Conservation (phyloP, 2,329 filamentous ascomycete species). For the Corinectria fuckeliana region DNA sequence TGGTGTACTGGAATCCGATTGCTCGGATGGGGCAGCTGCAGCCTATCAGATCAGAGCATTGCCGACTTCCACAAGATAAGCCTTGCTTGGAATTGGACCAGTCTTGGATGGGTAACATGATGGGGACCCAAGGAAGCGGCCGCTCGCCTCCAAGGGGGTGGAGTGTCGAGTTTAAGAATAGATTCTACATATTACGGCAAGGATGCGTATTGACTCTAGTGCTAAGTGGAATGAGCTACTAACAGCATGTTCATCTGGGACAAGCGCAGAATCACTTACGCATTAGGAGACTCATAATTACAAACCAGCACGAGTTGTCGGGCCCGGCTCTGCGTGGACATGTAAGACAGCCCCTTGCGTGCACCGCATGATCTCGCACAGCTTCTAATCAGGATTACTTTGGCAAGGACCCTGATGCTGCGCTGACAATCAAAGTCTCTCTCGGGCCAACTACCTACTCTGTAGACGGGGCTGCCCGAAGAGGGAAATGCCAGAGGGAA, state of each 20-base stretch:
- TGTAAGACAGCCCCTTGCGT: background rate
- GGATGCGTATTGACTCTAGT: background rate
- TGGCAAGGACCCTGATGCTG: background rate
- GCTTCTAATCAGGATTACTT: background rate
- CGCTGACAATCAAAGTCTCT: background rate
- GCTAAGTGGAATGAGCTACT: no score
- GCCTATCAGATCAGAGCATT: no score
- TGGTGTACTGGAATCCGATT: no score
- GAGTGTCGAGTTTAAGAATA: background rate
- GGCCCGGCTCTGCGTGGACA: background rate
- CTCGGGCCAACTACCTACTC: background rate
- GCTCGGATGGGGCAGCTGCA: no score
- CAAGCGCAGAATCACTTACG: background rate
- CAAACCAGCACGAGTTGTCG: background rate
- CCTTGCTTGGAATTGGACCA: no score
- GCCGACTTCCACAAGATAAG: no score
- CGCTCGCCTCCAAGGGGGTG: background rate
- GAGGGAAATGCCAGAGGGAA: background rate
- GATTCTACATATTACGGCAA: background rate
- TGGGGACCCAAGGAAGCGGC: background rate
- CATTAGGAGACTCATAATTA: background rate
- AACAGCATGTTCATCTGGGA: background rate
- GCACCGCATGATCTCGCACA: background rate
- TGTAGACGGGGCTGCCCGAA: background rate
- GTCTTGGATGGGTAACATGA: no score